Evolutionary conservation across 768 basidiomycete species (phyloP), one percentile per base, ranked within the genome.

Genomic region (Leccinum longicurvipes): DNA sequence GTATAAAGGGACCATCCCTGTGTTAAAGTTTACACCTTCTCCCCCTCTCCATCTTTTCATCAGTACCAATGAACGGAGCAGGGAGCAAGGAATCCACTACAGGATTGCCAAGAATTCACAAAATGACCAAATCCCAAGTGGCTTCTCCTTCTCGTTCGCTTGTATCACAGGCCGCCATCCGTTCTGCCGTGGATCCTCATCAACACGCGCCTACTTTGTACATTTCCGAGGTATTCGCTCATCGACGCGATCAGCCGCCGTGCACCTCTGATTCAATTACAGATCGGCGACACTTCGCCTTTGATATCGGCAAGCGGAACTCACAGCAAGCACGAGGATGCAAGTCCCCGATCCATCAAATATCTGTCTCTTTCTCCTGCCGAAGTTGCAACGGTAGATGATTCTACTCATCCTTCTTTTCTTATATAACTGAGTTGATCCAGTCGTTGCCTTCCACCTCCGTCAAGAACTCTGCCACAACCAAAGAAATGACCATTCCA

Each of bases 211-310:
- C 50, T 17, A 51, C 54, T 50, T 19, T 44, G 19, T 46, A 39
- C 3, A 31, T 31, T 50, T 47, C 57, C 25, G 59, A 60, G 56
- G 67, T 69, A 57, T 29, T 58, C n/a, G 15, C 45, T 42, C 47
- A 9, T 47, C 29, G 41, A 28, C 12, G 12, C 27, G 24, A 47
- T 56, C 51, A 36, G 11, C 15, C 25, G 8, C 19, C 25, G 23
- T 49, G 52, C 51, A 51, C 25, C 29, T 60, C 68, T 64, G 34
- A 68, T 25, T 50, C 50, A 23, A 29, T 42, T 24, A 19, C 49
- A 69, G 68, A 56, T 55, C 15, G 62, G 57, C 10, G 47, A 46
- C 12, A 3, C 50, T 36, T n/a, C 55, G 9, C 55, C 63, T 56
- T 65, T 59, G 46, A 54, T 54, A 15, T 54, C 55, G 28, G 49